A percentile compares a stretch with the other conserved stretches of the same genome.
phyloP scores from a whole-genome alignment of 768 basidiomycete genomes.

The Trametes coccinea region DNA sequence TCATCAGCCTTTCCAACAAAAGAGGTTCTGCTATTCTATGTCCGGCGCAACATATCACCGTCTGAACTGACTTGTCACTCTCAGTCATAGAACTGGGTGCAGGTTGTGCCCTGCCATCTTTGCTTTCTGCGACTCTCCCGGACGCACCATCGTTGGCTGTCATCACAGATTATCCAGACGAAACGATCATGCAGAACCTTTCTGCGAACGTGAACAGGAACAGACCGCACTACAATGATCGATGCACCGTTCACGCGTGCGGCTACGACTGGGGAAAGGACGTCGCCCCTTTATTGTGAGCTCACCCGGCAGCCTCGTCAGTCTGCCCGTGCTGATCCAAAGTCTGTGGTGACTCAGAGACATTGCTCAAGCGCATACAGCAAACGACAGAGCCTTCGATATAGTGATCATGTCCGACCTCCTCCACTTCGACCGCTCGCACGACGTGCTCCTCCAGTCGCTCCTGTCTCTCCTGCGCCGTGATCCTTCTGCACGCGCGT shows the following conservation, averaged over 20 bases:
- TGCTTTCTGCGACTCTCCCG: slow-evolving; percentile 50
- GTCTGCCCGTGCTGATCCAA: slow-evolving; percentile 12
- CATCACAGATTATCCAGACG: slow-evolving; percentile 70
- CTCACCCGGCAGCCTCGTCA: neutral
- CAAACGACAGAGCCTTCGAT: slow-evolving; percentile 44
- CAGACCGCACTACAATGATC: slow-evolving; percentile 32
- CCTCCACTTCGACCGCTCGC: slow-evolving; percentile 65
- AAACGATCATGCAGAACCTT: slow-evolving; percentile 58
- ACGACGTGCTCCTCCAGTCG: slow-evolving; percentile 55
- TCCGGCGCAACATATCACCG: too few species aligned
- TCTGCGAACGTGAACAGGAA: slow-evolving; percentile 56
- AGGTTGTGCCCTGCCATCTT: slow-evolving; percentile 66
- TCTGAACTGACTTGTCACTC: too few species aligned
- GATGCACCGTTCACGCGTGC: slow-evolving; percentile 44
- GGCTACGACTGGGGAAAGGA: slow-evolving; percentile 71
- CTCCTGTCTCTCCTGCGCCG: slow-evolving; percentile 49
- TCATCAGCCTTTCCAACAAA: slow-evolving; percentile 43
- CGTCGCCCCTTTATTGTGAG: slow-evolving; percentile 48
- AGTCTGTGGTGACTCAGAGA: neutral
- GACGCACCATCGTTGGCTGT: slow-evolving; percentile 54
- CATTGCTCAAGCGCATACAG: neutral
- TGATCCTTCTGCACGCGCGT: slow-evolving; percentile 43
- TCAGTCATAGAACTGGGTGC: slow-evolving; percentile 73
- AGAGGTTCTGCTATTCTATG: slow-evolving; percentile 33
- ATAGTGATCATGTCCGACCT: slow-evolving; percentile 70